Evolutionary conservation across 495 filamentous ascomycete genomes (phyloP).

Genomic region (Evansstolkia leycettana): DNA sequence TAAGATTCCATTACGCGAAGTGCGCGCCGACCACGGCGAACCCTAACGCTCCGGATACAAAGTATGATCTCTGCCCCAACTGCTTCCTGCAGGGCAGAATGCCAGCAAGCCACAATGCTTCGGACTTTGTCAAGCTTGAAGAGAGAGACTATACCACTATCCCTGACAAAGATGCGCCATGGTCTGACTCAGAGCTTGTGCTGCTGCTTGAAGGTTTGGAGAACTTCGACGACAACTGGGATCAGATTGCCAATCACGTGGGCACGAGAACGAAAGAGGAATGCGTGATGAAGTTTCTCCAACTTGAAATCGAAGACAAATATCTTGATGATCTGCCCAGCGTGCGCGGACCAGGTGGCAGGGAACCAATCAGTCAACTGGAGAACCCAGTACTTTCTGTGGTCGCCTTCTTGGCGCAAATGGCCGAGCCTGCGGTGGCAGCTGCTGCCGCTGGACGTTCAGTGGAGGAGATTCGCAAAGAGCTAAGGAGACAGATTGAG

Average conservation of each 20-base stretch:
- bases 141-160: slow-evolving; percentile 63
- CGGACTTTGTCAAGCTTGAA: slow-evolving; percentile 77
- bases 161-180: slow-evolving; percentile 71
- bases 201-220: slow-evolving; percentile 82
- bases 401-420: slow-evolving; percentile 78
- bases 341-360: slow-evolving; percentile 53
- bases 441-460: slow-evolving; percentile 79
- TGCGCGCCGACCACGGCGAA: slow-evolving; percentile 42
- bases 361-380: slow-evolving; percentile 72
- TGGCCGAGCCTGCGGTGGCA: slow-evolving; percentile 77
- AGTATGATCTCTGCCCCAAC: slow-evolving; percentile 77
- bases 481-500: slow-evolving; percentile 61
- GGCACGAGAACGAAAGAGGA: slow-evolving; percentile 87
- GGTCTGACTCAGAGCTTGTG: slow-evolving; percentile 81
- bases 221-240: slow-evolving; percentile 90
- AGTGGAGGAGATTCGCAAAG: slow-evolving; percentile 70
- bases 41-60: slow-evolving; percentile 44
- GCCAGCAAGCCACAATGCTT: slow-evolving; percentile 55
- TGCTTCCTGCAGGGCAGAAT: slow-evolving; percentile 76
- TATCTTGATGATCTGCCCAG: slow-evolving; percentile 68
- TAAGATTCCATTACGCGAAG: slow-evolving; percentile 79
- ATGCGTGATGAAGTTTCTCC: slow-evolving; percentile 90
- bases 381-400: slow-evolving; percentile 96
- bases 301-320: slow-evolving; percentile 81
- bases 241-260: slow-evolving; percentile 80